Conservation (phyloP, 345 rosid genomes). For the Moricandia moricandioides region DNA sequence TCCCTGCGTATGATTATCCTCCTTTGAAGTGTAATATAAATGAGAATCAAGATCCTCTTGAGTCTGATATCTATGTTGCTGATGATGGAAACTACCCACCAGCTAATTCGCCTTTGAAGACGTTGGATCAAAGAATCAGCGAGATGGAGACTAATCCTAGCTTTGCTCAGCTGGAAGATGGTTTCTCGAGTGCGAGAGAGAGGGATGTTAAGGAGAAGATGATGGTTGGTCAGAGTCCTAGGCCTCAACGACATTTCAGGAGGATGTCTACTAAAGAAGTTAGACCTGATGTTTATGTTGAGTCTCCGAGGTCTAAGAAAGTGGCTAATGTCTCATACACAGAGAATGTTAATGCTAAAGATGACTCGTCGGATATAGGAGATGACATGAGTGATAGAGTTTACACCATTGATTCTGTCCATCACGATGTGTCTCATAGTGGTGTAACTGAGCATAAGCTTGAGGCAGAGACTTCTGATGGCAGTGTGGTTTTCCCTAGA, state of each 20-base stretch:
- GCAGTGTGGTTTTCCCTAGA: not conserved
- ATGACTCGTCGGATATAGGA: conserved; percentile 58
- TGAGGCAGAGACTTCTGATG: conserved; percentile 6
- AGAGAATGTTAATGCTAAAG: conserved; percentile 49
- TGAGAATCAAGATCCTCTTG: conserved; percentile 52
- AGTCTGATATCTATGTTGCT: conserved; percentile 52
- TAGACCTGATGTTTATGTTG: conserved; percentile 44
- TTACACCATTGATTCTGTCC: conserved; percentile 77
- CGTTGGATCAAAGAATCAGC: conserved; percentile 60
- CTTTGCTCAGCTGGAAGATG: conserved; percentile 49
- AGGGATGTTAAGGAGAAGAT: conserved; percentile 57
- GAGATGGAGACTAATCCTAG: conserved; percentile 74
- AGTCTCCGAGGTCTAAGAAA: conserved; percentile 56
- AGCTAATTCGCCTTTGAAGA: conserved; percentile 76
- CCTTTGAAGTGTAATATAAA: conserved; percentile 71
- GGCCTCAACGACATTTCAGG: conserved; percentile 51
- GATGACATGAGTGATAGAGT: conserved; percentile 78
- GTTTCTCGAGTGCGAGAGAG: conserved; percentile 6
- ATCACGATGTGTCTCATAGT: conserved; percentile 25
- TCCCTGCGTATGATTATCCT: conserved; percentile 61
- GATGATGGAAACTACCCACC: conserved; percentile 78
- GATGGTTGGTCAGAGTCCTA: conserved; percentile 72
- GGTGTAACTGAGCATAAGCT: conserved; percentile 15
- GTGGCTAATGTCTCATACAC: conserved; percentile 43
- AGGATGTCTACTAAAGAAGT: conserved; percentile 53